Evolutionary conservation across 163 green algal genomes (phyloP).

Genomic region (Scenedesmus sp.): DNA sequence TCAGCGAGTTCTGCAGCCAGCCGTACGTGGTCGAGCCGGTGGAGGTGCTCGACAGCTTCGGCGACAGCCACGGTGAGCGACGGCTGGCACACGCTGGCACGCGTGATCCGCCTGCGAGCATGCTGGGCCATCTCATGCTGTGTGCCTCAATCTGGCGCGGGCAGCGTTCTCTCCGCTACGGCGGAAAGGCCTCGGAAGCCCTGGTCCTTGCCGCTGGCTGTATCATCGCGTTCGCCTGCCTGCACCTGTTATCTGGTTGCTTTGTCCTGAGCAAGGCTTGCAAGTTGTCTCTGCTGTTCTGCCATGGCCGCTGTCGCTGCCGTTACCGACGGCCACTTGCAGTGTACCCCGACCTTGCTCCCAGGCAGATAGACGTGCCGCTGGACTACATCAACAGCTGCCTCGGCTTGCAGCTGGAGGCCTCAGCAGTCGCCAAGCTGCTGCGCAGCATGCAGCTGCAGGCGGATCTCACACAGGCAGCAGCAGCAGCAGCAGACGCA

Average conservation of each 20-base stretch:
- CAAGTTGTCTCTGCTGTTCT: background rate
- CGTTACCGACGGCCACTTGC: constrained; percentile 2
- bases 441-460: constrained; percentile 71
- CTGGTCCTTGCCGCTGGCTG: too few relatives aligned
- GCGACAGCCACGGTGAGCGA: constrained; percentile 58
- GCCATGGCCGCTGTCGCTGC: background rate
- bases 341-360: constrained; percentile 91
- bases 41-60: constrained; percentile 90
- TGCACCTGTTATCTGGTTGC: too few relatives aligned
- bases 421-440: constrained; percentile 51
- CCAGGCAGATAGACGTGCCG: constrained; percentile 78
- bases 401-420: constrained; percentile 86
- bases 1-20: constrained; percentile 83
- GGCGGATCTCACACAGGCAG: constrained; percentile 1
- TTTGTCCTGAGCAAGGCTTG: too few relatives aligned
- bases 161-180: too few relatives aligned
- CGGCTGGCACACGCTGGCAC: too few relatives aligned
- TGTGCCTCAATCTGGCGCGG: too few relatives aligned
- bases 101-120: too few relatives aligned
- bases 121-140: too few relatives aligned
- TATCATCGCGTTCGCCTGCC: too few relatives aligned
- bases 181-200: too few relatives aligned
- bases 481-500: background rate
- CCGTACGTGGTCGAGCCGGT: constrained; percentile 97
- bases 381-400: constrained; percentile 89